Percentiles rank a stretch among this genome's conserved stretches.
These are phyloP conservation scores for Rachicladosporium sp. DNA, from an alignment of 2,329 filamentous ascomycete genomes.

Conservation along the genomic window DNA sequence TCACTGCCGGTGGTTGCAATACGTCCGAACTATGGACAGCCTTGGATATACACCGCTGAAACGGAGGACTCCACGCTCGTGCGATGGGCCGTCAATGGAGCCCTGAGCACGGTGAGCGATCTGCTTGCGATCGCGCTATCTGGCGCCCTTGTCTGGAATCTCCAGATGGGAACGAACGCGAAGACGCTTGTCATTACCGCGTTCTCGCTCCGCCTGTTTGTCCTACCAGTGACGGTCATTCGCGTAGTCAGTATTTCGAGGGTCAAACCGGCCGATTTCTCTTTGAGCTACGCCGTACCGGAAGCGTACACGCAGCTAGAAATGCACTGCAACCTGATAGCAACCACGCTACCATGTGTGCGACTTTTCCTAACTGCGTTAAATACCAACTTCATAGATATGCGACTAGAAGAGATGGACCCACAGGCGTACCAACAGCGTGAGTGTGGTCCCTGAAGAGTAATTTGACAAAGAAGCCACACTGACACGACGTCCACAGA, in stretches of 20 bases:
- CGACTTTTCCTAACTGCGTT: slow-evolving; percentile 12
- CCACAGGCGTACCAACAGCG: slow-evolving; percentile 4
- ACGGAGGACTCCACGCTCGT: neutral
- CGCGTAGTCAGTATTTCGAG: slow-evolving; percentile 5
- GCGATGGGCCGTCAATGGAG: slow-evolving; percentile 3
- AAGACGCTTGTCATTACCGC: slow-evolving; percentile 9
- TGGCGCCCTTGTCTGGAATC: slow-evolving; percentile 6
- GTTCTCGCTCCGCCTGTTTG: slow-evolving; percentile 8
- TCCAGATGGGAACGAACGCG: slow-evolving; percentile 9
- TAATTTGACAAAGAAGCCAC: neutral
- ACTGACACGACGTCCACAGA: neutral
- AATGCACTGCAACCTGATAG: slow-evolving; percentile 11
- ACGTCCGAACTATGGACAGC: slow-evolving; percentile 3
- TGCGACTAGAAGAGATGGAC: slow-evolving; percentile 5
- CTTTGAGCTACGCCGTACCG: slow-evolving; percentile 6
- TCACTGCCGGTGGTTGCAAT: slow-evolving; percentile 2
- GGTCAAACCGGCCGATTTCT: slow-evolving; percentile 6
- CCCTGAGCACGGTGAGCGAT: slow-evolving; percentile 6
- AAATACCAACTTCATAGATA: slow-evolving; percentile 9
- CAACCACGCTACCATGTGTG: slow-evolving; percentile 13
- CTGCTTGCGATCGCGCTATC: slow-evolving; percentile 4
- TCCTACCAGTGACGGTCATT: slow-evolving; percentile 7
- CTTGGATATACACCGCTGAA: slow-evolving; percentile 1
- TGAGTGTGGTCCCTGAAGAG: neutral
- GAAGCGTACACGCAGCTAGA: slow-evolving; percentile 11